These are phyloP conservation scores for Ophiocordyceps polyrhachis-furcata DNA, from an alignment of 2,329 filamentous ascomycete species.

Conservation along the genomic window DNA sequence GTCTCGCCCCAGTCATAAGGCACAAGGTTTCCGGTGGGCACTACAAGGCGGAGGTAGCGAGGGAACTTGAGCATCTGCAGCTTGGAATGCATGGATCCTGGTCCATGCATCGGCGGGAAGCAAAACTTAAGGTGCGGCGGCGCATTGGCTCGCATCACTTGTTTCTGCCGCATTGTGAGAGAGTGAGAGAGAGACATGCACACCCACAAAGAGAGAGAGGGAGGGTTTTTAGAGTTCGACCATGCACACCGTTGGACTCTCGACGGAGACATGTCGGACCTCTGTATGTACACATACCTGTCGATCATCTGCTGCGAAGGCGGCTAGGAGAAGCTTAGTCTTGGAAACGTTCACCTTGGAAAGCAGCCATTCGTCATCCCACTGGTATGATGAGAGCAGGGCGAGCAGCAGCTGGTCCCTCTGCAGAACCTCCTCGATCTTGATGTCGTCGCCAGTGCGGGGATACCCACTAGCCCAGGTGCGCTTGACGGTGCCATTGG, in stretches of 20 bases:
- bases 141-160: constrained; percentile 27
- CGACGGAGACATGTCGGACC: background rate
- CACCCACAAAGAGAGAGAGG: too few relatives aligned
- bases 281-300: constrained; percentile 29
- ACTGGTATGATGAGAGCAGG: constrained; percentile 72
- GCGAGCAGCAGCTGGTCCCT: constrained; percentile 53
- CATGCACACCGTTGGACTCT: background rate
- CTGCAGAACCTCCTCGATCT: constrained; percentile 72
- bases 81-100: constrained; percentile 82
- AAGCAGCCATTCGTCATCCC: constrained; percentile 65
- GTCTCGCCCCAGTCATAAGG: constrained; percentile 79
- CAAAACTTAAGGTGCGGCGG: constrained; percentile 46
- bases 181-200: too few relatives aligned
- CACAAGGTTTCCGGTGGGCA: constrained; percentile 76
- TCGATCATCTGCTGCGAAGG: constrained; percentile 31
- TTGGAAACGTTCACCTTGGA: constrained; percentile 43
- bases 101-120: constrained; percentile 64
- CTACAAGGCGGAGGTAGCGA: constrained; percentile 54
- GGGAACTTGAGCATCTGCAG: constrained; percentile 73
- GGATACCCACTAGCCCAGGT: constrained; percentile 54
- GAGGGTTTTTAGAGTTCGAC: constrained; percentile 4
- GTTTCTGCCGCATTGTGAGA: constrained; percentile 15
- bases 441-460: constrained; percentile 54
- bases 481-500: constrained; percentile 53
- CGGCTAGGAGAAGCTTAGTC: constrained; percentile 44